Evolutionary conservation across 306 rosid genomes (phyloP).

Genomic region (Macrotyloma uniflorum): DNA sequence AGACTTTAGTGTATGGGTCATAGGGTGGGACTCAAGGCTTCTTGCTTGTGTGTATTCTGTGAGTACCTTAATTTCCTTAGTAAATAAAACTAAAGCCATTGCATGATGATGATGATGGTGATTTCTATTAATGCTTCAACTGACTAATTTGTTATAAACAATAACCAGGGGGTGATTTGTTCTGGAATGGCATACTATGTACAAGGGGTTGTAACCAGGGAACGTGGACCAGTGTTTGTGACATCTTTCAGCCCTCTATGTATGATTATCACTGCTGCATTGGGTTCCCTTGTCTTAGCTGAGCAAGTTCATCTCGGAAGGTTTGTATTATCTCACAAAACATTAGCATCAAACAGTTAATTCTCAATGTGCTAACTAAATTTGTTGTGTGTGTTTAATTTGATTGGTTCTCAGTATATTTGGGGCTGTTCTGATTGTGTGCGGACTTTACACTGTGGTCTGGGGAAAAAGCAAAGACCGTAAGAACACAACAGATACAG

Average conservation of each 20-base stretch:
- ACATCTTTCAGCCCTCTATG: constrained; percentile 92
- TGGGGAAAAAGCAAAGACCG: constrained; percentile 95
- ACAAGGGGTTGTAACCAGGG: constrained; percentile 82
- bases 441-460: constrained; percentile 89
- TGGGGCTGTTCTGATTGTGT: constrained; percentile 83
- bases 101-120: not conserved
- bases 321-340: constrained; percentile 28
- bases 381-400: not conserved
- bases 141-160: not conserved
- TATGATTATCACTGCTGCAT: constrained; percentile 91
- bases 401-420: constrained; percentile 51
- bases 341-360: no score
- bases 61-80: constrained; percentile 37
- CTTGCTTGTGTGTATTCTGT: constrained; percentile 94
- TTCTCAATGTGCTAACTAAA: constrained; percentile 2
- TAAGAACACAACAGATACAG: constrained; percentile 23
- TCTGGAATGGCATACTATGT: constrained; percentile 94
- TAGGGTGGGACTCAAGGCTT: constrained; percentile 98
- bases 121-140: not conserved
- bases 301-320: constrained; percentile 88
- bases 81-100: not conserved
- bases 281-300: constrained; percentile 76
- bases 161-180: constrained; percentile 78
- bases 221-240: constrained; percentile 92
- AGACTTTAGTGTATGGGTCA: constrained; percentile 71